A percentile compares a stretch with the other conserved stretches of the same genome.
phyloP scores from a whole-genome alignment of 306 rosid species.

The Inga oerstediana region DNA sequence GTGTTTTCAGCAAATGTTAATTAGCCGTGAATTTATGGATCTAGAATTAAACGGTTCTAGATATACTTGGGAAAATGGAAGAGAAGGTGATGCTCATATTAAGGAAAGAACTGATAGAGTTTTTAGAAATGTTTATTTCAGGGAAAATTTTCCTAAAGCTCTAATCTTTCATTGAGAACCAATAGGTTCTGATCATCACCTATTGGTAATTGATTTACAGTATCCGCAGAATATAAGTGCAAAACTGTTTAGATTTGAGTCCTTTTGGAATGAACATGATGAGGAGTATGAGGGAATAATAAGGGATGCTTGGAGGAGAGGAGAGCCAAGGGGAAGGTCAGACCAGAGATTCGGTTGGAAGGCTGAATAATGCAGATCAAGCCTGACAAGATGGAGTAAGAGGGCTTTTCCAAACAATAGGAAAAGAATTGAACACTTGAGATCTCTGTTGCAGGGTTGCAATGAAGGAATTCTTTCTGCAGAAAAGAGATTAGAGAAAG shows the following conservation, averaged over 20 bases:
- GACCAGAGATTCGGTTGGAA: too few relatives aligned
- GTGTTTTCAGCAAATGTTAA: too few relatives aligned
- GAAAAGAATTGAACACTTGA: background rate
- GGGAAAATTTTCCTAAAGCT: too few relatives aligned
- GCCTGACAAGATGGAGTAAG: background rate
- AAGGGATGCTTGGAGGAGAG: background rate
- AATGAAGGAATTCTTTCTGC: background rate
- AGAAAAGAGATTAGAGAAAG: background rate
- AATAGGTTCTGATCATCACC: background rate
- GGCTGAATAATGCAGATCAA: too few relatives aligned
- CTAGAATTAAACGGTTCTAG: too few relatives aligned
- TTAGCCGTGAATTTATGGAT: too few relatives aligned
- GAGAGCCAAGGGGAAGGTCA: too few relatives aligned
- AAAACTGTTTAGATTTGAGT: background rate
- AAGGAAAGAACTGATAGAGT: too few relatives aligned
- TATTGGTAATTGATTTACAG: background rate
- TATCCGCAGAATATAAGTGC: background rate
- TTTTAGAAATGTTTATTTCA: too few relatives aligned
- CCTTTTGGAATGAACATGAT: background rate
- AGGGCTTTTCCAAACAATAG: background rate
- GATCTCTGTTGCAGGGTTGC: background rate
- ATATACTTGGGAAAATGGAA: too few relatives aligned
- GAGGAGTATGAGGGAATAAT: background rate
- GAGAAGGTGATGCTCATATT: too few relatives aligned
- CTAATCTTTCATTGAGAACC: background rate